A percentile compares a stretch with the other conserved stretches of the same genome.
Conservation (phyloP, 208 protist species). For the Leishmania aethiopica region DNA sequence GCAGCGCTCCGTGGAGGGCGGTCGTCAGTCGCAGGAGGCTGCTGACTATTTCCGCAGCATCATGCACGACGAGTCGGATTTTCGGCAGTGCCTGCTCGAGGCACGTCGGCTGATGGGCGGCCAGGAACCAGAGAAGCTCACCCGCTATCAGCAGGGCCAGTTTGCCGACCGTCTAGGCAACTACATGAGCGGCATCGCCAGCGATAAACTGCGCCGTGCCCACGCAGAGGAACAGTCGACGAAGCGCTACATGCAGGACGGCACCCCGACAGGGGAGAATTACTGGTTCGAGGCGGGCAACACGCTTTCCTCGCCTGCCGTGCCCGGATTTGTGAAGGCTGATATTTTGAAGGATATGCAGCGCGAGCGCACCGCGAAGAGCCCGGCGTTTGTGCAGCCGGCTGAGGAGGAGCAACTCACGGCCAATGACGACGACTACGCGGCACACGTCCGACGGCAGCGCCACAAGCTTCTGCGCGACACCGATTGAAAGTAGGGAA, state of each 20-base stretch:
- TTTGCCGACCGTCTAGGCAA: constrained; percentile 61
- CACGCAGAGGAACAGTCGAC: constrained; percentile 58
- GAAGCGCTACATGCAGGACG: constrained; percentile 70
- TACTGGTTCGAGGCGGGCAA: constrained; percentile 88
- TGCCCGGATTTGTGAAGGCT: constrained; percentile 78
- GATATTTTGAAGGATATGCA: constrained; percentile 80
- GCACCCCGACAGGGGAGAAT: constrained; percentile 81
- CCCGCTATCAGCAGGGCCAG: constrained; percentile 68
- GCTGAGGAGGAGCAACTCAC: constrained; percentile 39
- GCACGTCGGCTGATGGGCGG: constrained; percentile 57
- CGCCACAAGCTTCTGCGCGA: constrained; percentile 31
- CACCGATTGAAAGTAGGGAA: constrained; percentile 19
- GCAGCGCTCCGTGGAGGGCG: constrained; percentile 45
- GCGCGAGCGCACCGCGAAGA: constrained; percentile 40
- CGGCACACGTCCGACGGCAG: constrained; percentile 59
- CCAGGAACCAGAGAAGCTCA: constrained; percentile 66
- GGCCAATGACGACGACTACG: constrained; percentile 47
- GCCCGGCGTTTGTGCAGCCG: constrained; percentile 66
- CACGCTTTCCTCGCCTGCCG: constrained; percentile 56
- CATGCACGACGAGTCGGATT: constrained; percentile 60
- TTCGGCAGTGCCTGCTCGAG: constrained; percentile 56
- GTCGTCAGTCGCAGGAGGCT: constrained; percentile 43
- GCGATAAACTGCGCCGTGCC: constrained; percentile 53
- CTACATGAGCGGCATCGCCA: constrained; percentile 58
- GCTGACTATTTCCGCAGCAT: constrained; percentile 77